These are phyloP conservation scores for Sporothrix sp. DNA, from an alignment of 2,329 filamentous ascomycete species.

Conservation along the genomic window DNA sequence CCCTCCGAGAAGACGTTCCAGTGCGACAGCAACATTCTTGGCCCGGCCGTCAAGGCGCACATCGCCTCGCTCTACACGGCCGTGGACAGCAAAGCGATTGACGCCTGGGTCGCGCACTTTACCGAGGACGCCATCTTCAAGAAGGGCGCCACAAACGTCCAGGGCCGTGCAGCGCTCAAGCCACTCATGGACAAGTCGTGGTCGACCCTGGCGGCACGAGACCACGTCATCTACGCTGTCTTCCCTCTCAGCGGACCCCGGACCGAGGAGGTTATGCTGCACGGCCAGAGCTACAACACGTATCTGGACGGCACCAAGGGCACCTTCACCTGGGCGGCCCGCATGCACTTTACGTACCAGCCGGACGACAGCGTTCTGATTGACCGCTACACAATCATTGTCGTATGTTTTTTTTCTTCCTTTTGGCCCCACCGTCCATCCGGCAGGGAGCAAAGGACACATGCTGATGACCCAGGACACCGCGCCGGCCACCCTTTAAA, in stretches of 20 bases:
- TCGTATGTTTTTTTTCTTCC: constrained; percentile 4
- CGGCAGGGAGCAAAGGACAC: too few relatives aligned
- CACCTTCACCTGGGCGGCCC: constrained; percentile 16
- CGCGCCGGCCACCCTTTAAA: not conserved
- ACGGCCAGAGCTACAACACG: constrained; percentile 14
- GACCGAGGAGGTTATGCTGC: constrained; percentile 15
- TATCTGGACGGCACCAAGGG: constrained; percentile 7
- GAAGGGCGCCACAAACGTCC: constrained; percentile 15
- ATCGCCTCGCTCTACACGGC: constrained; percentile 13
- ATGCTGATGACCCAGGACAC: not conserved
- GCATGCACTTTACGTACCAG: constrained; percentile 11
- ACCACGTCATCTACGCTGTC: constrained; percentile 13
- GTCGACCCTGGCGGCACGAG: constrained; percentile 9
- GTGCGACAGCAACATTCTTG: constrained; percentile 12
- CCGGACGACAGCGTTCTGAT: constrained; percentile 12
- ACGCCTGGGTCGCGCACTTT: constrained; percentile 11
- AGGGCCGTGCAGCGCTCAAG: constrained; percentile 5
- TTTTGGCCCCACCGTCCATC: too few relatives aligned
- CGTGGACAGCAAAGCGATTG: constrained; percentile 11
- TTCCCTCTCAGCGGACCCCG: constrained; percentile 9
- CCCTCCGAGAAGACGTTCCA: constrained; percentile 8
- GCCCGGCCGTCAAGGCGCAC: constrained; percentile 13
- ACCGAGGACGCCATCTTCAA: constrained; percentile 14
- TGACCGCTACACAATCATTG: constrained; percentile 15
- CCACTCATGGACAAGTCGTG: constrained; percentile 12